Evolutionary conservation across 495 filamentous ascomycete genomes (phyloP), one percentile per base, ranked within the genome.

Genomic region (Neurospora sp.): DNA sequence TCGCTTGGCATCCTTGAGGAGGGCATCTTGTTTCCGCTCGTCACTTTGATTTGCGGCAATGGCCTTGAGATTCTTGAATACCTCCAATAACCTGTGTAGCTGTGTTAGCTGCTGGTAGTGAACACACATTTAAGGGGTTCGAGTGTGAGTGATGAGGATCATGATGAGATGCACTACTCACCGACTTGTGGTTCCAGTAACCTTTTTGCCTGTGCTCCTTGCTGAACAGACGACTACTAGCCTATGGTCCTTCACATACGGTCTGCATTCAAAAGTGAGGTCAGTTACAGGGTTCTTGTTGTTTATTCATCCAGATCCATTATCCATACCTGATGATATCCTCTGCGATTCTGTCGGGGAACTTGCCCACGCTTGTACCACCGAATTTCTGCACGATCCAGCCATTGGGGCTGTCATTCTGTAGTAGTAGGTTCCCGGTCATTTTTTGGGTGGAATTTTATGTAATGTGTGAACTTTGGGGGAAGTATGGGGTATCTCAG

Each of bases 141-240:
- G 69, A 80, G 72, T 6, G 3, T 16, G 27, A 65, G 73, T 38
- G 44, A 74, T 74, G 40, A 65, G 44, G 45, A 14, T 68, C 69
- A 14, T 12, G 42, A 40, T 37, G 16, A 59, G 75, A 74, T 68
- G 70, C 22, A 73, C 22, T 82, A 85, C 91, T 89, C 84, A 96
- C 93, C 93, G 89, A 84, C 96, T 98, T 59, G 96, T 98, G 65
- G 96, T 98, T 70, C 94, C 94, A 72, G 95, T 93, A 39, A 87
- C 88, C 81, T 98, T 98, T 76, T 93, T 95, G 72, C 90, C 91
- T 71, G 91, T 94, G 80, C 93, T 97, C 79, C 94, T 83, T 27
- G 96, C 96, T 53, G 96, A 99, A 78, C 96, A 98, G 37, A 98
- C 93, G 48, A 98, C 90, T 42, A 91, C 94, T 72, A 97, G 89